A percentile compares a stretch with the other conserved stretches of the same genome.
Evolutionary conservation across 257 asterid genomes (phyloP).

Genomic region (Petunia axillaris): DNA sequence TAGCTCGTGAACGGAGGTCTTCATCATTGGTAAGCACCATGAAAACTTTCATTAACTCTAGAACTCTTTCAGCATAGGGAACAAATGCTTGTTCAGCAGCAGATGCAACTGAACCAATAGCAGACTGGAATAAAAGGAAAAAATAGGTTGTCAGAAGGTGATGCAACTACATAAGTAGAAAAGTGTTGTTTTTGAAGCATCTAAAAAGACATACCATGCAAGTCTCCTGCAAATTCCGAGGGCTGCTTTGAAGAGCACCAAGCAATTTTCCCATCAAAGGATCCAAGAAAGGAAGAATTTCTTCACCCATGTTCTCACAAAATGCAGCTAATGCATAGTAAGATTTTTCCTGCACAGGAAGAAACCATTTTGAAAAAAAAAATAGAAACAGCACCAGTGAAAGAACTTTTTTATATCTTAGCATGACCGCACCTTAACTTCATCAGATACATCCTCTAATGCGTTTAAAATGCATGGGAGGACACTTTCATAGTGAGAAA

Average conservation of each 20-base stretch:
- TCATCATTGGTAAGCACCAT: constrained; percentile 96
- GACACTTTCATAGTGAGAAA: constrained; percentile 84
- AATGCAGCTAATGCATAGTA: constrained; percentile 98
- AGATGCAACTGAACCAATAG: constrained; percentile 98
- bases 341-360: constrained; percentile 79
- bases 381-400: constrained; percentile 24
- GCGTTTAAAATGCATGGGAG: constrained; percentile 94
- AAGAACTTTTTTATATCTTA: constrained; percentile 13
- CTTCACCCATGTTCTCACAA: constrained; percentile 99
- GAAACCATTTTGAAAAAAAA: constrained; percentile 17
- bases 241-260: constrained; percentile 76
- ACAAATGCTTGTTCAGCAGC: constrained; percentile 96
- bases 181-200: background rate
- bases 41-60: constrained; percentile 89
- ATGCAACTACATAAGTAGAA: background rate
- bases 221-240: constrained; percentile 92
- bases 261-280: constrained; percentile 89
- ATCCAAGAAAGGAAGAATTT: constrained; percentile 90
- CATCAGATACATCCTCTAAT: constrained; percentile 93
- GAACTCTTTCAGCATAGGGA: constrained; percentile 93
- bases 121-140: constrained; percentile 65
- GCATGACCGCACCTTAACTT: constrained; percentile 73
- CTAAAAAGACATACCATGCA: constrained; percentile 69
- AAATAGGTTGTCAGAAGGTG: constrained; percentile 35
- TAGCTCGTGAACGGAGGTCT: constrained; percentile 95